Conservation (phyloP, 352 stramenopile genomes). For the Phytophthora litchii region DNA sequence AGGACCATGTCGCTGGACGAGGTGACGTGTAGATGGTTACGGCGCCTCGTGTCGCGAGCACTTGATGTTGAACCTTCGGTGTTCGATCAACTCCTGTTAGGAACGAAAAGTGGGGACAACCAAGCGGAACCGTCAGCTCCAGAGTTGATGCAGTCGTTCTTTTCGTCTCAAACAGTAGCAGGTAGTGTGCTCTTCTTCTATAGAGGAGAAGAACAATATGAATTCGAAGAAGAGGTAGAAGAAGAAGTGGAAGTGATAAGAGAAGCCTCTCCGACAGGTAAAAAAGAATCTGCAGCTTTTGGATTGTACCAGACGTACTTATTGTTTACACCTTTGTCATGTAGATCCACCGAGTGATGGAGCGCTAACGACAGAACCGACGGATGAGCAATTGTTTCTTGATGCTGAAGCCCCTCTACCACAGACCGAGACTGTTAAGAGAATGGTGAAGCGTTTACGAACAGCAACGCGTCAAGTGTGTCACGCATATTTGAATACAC, state of each 20-base stretch:
- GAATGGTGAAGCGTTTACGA: constrained; percentile 53
- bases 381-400: constrained; percentile 78
- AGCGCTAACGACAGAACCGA: constrained; percentile 37
- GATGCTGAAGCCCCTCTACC: constrained; percentile 39
- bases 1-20: constrained; percentile 54
- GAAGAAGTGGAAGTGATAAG: constrained; percentile 73
- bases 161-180: constrained; percentile 53
- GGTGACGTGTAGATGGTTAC: constrained; percentile 55
- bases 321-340: not conserved
- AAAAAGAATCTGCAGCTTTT: not conserved
- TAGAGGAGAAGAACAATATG: constrained; percentile 63
- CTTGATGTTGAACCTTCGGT: constrained; percentile 61
- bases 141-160: constrained; percentile 63
- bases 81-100: constrained; percentile 61
- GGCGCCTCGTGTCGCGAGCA: constrained; percentile 60
- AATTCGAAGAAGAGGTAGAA: constrained; percentile 82
- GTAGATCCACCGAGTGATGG: constrained; percentile 16
- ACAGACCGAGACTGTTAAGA: constrained; percentile 47
- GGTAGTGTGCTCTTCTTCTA: constrained; percentile 85
- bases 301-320: not conserved
- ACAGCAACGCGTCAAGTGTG: constrained; percentile 62
- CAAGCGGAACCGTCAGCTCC: constrained; percentile 41
- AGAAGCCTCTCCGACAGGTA: constrained; percentile 37
- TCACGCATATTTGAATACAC: constrained; percentile 69
- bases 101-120: constrained; percentile 37